phyloP scores from a whole-genome alignment of 2,329 filamentous ascomycete species.

The Fusarium drepaniforme region DNA sequence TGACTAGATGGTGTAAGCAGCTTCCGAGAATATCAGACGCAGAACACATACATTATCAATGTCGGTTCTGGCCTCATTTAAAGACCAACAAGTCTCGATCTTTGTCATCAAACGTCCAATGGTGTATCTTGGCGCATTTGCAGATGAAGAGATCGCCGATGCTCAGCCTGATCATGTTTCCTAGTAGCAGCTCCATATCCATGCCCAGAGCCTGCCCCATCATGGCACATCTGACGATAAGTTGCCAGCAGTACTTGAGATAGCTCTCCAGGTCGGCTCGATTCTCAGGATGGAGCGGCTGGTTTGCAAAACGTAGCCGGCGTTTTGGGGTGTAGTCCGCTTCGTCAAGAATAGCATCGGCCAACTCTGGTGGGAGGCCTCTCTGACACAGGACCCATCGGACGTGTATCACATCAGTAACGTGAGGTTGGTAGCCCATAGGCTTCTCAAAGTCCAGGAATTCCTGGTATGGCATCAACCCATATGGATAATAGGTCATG shows the following conservation, averaged over 20 bases:
- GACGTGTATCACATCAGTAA: neutral
- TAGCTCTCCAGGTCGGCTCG: neutral
- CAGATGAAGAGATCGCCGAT: neutral
- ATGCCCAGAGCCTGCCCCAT: neutral
- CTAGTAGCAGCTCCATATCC: neutral
- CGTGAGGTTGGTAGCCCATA: neutral
- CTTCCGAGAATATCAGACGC: neutral
- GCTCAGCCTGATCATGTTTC: neutral
- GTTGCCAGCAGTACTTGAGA: constrained; percentile 24
- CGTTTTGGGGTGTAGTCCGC: neutral
- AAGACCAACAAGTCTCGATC: neutral
- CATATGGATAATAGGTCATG: constrained; percentile 13
- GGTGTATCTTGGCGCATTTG: neutral
- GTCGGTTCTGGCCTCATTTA: neutral
- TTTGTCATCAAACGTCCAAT: neutral
- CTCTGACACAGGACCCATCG: neutral
- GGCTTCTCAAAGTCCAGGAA: constrained; percentile 17
- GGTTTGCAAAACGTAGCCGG: neutral
- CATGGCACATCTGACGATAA: constrained; percentile 21
- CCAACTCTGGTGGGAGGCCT: constrained; percentile 7
- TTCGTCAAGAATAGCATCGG: neutral
- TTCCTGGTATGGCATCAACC: constrained; percentile 12
- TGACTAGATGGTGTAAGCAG: neutral
- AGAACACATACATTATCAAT: neutral
- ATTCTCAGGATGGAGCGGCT: constrained; percentile 3